These are phyloP conservation scores for Hamamelis virginiana DNA, from an alignment of 164 flowering plant species.

Conservation along the genomic window DNA sequence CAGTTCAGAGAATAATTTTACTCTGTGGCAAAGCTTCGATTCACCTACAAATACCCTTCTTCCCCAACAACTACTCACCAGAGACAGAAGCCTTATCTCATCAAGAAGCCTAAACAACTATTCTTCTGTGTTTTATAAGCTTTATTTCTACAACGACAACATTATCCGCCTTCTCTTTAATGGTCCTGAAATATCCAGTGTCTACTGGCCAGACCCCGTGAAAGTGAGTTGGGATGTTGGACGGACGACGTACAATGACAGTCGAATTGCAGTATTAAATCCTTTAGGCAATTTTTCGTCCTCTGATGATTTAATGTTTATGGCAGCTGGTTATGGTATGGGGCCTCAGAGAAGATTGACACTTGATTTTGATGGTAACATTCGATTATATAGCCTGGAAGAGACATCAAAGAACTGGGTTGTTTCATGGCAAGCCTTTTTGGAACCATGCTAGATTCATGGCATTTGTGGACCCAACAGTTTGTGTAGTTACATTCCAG, in stretches of 20 bases:
- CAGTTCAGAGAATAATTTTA: background rate
- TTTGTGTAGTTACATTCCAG: constrained; percentile 14
- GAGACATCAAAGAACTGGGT: constrained; percentile 6
- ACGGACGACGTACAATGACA: constrained; percentile 20
- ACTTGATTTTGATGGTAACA: constrained; percentile 32
- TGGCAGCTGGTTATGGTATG: constrained; percentile 15
- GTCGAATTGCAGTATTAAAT: constrained; percentile 25
- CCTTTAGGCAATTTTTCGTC: constrained; percentile 20
- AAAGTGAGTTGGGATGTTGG: background rate
- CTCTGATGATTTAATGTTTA: constrained; percentile 12
- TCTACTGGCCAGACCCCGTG: constrained; percentile 34
- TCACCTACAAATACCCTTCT: constrained; percentile 47
- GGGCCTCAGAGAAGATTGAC: constrained; percentile 20
- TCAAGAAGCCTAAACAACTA: constrained; percentile 22
- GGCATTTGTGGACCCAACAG: constrained; percentile 30
- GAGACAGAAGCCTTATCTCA: constrained; percentile 20
- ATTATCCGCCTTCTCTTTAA: constrained; percentile 27
- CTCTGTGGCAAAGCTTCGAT: constrained; percentile 41
- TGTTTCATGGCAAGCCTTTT: constrained; percentile 24
- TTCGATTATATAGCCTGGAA: constrained; percentile 23
- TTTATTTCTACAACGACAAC: constrained; percentile 42
- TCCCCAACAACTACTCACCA: constrained; percentile 32
- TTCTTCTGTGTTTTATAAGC: constrained; percentile 34
- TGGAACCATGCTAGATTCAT: constrained; percentile 20
- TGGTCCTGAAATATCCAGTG: constrained; percentile 20